Base-by-base conservation (phyloP, 2,329 filamentous ascomycete genomes). In the Thielaviopsis populi region DNA sequence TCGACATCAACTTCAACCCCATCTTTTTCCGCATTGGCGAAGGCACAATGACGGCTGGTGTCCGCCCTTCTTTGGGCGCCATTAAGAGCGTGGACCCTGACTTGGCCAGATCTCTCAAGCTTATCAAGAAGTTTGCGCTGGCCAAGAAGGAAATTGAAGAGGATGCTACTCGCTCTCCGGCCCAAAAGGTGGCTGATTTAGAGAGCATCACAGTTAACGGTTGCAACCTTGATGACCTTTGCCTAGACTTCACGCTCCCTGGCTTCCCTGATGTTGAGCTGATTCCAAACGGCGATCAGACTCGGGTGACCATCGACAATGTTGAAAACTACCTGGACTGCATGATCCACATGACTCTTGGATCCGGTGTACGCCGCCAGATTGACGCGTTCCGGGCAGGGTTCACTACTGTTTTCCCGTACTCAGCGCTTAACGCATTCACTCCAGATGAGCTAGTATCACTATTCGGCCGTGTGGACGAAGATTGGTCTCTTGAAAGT, bases 401-500 rank as follows among this genome's bases (percentile, higher is more conserved):
- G 0, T 99, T 99, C 73, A 95, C 91, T 0, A 88, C 95, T 69
- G 95, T 99, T 0, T 99, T 99, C 78, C 90, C 92, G 0, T 99
- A 96, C 75, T 87, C 89, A 3, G 90, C 95, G 7, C 76, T 99
- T 59, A 89, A 87, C 68, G 90, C 94, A 0, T 99, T 99, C 71
- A 99, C 94, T 0, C 91, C 95, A 0, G 90, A 90, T 69, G 95
- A 99, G 74, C 80, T 99, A 37, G 92, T 96, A 48, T 92, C 91
- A 78, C 80, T 99, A 30, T 99, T 97, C 76, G 94, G 94, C 19
- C 84, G 87, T 65, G 85, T 90, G 3, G 89, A 97, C 7, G 94
- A 99, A 72, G 94, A 99, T 73, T 99, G 94, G 94, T 90, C 89
- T 24, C 85, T 99, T 68, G 92, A 97, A 73, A 99, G 89, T 94